Evolutionary conservation across 345 rosid species (phyloP), one percentile per base, ranked within the genome.

Genomic region (Punica granatum): DNA sequence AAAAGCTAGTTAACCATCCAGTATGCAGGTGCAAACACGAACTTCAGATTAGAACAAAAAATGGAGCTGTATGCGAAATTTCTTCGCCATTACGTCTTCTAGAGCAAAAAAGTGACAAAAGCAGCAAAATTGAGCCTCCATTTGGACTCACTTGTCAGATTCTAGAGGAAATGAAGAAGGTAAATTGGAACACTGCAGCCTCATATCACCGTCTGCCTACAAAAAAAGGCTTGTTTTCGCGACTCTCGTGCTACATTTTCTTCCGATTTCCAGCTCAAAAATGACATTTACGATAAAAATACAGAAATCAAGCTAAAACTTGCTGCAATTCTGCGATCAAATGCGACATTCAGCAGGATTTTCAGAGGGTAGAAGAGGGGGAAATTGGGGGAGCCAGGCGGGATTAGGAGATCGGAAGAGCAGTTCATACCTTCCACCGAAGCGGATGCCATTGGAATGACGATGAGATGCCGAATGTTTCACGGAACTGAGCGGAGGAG

Each of bases 391-490:
- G 28, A 65, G 32, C 48, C 16, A 49, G 12, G 19, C 14, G 37
- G 69, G 60, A 21, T 21, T 19, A 54, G 6, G 61, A 67, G 63
- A 56, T 56, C 61, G 61, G 34, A 23, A 37, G 25, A 37, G 60
- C 39, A 67, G 41, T 19, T 15, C 21, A 16, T 71, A 71, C 74
- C 74, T 48, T 64, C 63, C 48, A 35, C 30, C 13, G 62, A 25
- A 37, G 35, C 53, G 42, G 64, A 39, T 31, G 37, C 69, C 74
- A 71, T 71, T 56, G 60, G 58, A 15, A 1, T 19, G 2, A 21
- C 44, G 56, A 42, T 32, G 39, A 42, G 71, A 46, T n/a, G 42
- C 15, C 9, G 39, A 16, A 28, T 3, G 4, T 19, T 35, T 70
- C 61, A 70, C 18, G 54, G 67, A 49, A 9, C 37, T 36, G 60